Percentiles rank a stretch among this genome's conserved stretches.
Conservation (phyloP, 73 alveolate genomes). For the Paramecium tetraurelia region DNA sequence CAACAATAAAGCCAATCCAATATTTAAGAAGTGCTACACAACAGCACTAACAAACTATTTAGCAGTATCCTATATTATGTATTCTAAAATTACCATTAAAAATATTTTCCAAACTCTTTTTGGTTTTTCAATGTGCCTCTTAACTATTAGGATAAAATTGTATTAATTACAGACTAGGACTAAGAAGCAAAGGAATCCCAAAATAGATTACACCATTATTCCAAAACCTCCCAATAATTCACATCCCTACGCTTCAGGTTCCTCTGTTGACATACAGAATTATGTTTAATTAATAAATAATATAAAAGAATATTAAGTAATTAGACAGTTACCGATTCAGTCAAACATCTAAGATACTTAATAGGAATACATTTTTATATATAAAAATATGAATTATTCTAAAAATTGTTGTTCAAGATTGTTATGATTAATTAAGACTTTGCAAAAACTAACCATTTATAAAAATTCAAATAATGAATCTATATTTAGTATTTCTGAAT, state of each 20-base stretch:
- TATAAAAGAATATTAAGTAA: neutral
- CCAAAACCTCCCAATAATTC: slow-evolving; percentile 45
- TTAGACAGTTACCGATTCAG: neutral
- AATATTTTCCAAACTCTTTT: slow-evolving; percentile 32
- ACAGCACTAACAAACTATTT: slow-evolving; percentile 32
- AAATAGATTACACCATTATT: neutral
- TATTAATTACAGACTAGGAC: neutral
- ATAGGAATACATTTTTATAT: neutral
- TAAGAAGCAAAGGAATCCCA: slow-evolving; percentile 34
- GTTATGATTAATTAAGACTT: neutral
- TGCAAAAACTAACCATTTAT: neutral
- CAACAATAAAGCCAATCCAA: slow-evolving; percentile 39
- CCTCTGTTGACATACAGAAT: neutral
- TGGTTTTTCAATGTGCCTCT: slow-evolving; percentile 28
- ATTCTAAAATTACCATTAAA: neutral
- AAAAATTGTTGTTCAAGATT: no score
- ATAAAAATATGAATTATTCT: no score
- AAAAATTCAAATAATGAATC: no score
- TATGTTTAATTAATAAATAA: neutral
- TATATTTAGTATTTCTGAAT: neutral
- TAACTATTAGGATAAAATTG: neutral
- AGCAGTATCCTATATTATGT: neutral
- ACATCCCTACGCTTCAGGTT: neutral
- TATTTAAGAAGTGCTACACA: slow-evolving; percentile 29
- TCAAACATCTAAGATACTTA: neutral